A percentile compares a stretch with the other conserved stretches of the same genome.
Evolutionary conservation across 2,329 filamentous ascomycete species (phyloP).

Genomic region (Fusarium devonianum): DNA sequence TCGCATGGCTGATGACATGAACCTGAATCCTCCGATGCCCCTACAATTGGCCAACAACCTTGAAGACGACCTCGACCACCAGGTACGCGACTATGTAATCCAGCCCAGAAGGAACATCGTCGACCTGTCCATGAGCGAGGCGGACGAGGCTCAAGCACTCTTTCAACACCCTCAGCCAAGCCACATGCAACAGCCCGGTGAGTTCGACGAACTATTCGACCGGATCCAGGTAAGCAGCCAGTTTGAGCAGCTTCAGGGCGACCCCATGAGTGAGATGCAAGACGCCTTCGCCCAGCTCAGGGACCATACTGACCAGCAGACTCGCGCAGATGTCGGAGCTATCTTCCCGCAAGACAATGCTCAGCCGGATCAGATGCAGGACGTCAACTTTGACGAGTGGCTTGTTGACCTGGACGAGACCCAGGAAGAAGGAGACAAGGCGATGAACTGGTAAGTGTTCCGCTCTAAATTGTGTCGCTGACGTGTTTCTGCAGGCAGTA

Average conservation of each 20-base stretch:
- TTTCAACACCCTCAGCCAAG: too few species aligned
- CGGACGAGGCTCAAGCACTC: too few species aligned
- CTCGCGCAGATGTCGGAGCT: not conserved
- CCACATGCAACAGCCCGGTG: not conserved
- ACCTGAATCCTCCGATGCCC: too few species aligned
- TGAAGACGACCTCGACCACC: not conserved
- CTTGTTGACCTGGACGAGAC: not conserved
- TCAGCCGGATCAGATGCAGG: not conserved
- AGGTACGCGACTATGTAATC: not conserved
- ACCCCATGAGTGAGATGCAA: not conserved
- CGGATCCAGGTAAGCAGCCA: not conserved
- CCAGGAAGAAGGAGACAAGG: not conserved
- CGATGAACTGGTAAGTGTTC: too few species aligned
- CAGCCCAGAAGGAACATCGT: not conserved
- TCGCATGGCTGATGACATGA: not conserved
- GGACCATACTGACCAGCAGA: not conserved
- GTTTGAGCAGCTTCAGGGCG: not conserved
- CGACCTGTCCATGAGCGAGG: not conserved
- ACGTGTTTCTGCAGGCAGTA: conserved; percentile 3
- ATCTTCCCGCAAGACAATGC: too few species aligned
- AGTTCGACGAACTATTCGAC: not conserved
- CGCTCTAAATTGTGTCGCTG: not conserved
- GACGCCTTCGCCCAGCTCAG: not conserved
- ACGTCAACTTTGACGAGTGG: not conserved
- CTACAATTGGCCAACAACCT: not conserved